These are phyloP conservation scores for Auricularia heimuer DNA, from an alignment of 768 basidiomycete species.

Conservation along the genomic window DNA sequence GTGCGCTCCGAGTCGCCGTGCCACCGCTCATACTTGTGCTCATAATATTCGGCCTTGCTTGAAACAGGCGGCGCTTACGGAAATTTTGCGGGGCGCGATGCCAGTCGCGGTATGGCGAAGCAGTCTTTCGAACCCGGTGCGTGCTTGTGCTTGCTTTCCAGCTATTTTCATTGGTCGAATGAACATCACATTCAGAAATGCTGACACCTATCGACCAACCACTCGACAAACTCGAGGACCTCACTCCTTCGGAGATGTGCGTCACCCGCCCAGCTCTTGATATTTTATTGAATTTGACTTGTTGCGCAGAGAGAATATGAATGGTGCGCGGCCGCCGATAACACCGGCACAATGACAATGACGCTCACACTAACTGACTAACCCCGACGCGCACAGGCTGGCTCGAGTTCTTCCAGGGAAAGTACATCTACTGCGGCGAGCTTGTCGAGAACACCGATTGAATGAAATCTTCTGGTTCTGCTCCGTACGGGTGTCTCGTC, in stretches of 20 bases:
- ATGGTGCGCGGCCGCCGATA: constrained; percentile 35
- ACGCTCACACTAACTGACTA: neutral
- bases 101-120: constrained; percentile 94
- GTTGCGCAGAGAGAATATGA: constrained; percentile 77
- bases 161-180: neutral
- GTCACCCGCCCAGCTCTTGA: constrained; percentile 20
- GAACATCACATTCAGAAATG: constrained; percentile 52
- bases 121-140: constrained; percentile 89
- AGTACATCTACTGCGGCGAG: constrained; percentile 84
- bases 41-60: neutral
- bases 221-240: constrained; percentile 72
- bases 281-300: constrained; percentile 3
- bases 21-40: neutral
- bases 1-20: constrained; percentile 35
- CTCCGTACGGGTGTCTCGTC: too few relatives aligned
- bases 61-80: constrained; percentile 85
- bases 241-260: constrained; percentile 75
- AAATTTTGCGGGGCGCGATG: constrained; percentile 95
- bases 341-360: too few relatives aligned
- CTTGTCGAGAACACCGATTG: constrained; percentile 57
- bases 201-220: constrained; percentile 80
- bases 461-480: neutral
- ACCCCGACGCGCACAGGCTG: constrained; percentile 45
- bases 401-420: constrained; percentile 89
- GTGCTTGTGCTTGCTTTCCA: constrained; percentile 15